Percentiles rank a stretch among this genome's conserved stretches.
Evolutionary conservation across 2,329 filamentous ascomycete species (phyloP).

Genomic region (Colletotrichum tamarilloi): DNA sequence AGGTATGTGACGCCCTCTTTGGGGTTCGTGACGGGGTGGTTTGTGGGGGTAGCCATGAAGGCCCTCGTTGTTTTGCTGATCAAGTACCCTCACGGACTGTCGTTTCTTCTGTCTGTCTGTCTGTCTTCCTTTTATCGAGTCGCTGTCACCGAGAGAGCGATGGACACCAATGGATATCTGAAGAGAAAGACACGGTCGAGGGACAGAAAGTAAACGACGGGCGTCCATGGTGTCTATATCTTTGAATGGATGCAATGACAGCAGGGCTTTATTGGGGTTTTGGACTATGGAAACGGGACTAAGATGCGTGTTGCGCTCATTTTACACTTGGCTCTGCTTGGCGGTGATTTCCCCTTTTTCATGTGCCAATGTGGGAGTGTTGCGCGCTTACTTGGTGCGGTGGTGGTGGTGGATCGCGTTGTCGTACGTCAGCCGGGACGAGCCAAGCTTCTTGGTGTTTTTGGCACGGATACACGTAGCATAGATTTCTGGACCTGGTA

Average conservation of each 20-base stretch:
- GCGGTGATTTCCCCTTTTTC: constrained; percentile 13
- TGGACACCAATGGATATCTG: neutral
- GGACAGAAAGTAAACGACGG: neutral
- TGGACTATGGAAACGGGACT: neutral
- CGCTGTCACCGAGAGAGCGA: neutral
- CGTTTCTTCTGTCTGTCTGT: constrained; percentile 7
- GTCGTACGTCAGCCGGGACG: constrained; percentile 27
- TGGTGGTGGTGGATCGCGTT: constrained; percentile 2
- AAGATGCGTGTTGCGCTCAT: neutral
- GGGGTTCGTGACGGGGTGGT: constrained; percentile 41
- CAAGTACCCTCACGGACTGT: neutral
- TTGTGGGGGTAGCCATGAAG: constrained; percentile 31
- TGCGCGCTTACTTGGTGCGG: neutral
- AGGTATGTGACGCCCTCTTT: constrained; percentile 47
- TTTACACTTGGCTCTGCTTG: constrained; percentile 26
- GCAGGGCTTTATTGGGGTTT: neutral
- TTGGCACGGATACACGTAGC: neutral
- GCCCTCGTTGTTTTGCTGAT: neutral
- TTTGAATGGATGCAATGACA: constrained; percentile 1
- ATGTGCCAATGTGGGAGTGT: neutral
- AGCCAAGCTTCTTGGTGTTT: constrained; percentile 34
- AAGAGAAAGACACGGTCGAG: neutral
- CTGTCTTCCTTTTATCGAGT: neutral
- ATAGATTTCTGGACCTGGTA: neutral
- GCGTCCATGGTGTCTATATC: neutral